These are phyloP conservation scores for Paramecium octaurelia DNA, from an alignment of 73 alveolate species.

Conservation along the genomic window DNA sequence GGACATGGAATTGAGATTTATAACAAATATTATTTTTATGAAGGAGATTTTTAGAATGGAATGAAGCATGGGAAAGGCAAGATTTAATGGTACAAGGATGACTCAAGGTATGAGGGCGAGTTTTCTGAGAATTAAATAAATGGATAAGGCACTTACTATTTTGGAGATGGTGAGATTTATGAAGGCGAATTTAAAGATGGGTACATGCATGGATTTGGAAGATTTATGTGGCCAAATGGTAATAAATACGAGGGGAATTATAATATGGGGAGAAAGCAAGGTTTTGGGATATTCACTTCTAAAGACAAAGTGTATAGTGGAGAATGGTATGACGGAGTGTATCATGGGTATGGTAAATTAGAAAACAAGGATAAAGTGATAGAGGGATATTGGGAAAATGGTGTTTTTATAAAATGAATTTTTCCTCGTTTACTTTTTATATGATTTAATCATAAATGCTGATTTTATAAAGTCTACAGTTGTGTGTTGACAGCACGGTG, in stretches of 20 bases:
- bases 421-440: neutral
- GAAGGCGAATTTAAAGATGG: slow-evolving; percentile 68
- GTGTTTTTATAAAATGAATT: neutral
- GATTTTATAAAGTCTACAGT: neutral
- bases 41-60: slow-evolving; percentile 44
- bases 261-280: slow-evolving; percentile 67
- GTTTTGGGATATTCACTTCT: slow-evolving; percentile 70
- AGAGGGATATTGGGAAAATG: slow-evolving; percentile 21
- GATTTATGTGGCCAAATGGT: slow-evolving; percentile 75
- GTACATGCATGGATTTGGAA: slow-evolving; percentile 64
- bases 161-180: slow-evolving; percentile 63
- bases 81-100: slow-evolving; percentile 62
- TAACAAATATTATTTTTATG: neutral
- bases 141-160: slow-evolving; percentile 70
- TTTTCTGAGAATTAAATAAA: slow-evolving; percentile 62
- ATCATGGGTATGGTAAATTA: slow-evolving; percentile 69
- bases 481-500: neutral
- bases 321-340: slow-evolving; percentile 75
- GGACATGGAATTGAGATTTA: slow-evolving; percentile 45
- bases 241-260: slow-evolving; percentile 67
- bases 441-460: neutral
- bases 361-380: neutral
- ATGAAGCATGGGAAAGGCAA: slow-evolving; percentile 59
- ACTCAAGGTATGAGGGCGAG: slow-evolving; percentile 68
- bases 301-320: slow-evolving; percentile 65